Percentiles rank a stretch among this genome's conserved stretches.
Conservation (phyloP, 83 land plant species). For the Diphasiastrum complanatum region DNA sequence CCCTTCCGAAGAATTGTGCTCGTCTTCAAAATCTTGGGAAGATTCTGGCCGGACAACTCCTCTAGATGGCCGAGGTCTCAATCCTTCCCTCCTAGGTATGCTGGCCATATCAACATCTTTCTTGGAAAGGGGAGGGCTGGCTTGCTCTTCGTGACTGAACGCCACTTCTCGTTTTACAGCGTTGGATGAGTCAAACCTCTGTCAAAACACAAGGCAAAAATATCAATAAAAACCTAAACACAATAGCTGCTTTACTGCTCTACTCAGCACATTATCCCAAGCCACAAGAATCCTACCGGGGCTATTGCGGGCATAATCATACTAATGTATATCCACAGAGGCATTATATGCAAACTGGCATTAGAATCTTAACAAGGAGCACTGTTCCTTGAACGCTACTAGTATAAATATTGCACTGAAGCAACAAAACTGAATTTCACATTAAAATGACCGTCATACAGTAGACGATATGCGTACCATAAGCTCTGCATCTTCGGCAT, state of each 20-base stretch:
- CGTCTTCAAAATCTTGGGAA: conserved; percentile 57
- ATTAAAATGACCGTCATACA: neutral
- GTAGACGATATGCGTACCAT: conserved; percentile 45
- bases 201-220: neutral
- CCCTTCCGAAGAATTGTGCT: conserved; percentile 57
- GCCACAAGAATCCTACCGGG: neutral
- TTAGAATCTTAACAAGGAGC: neutral
- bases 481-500: conserved; percentile 60
- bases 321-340: neutral
- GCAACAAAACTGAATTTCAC: neutral
- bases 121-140: conserved; percentile 31
- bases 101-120: conserved; percentile 19
- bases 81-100: conserved; percentile 79
- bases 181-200: conserved; percentile 25
- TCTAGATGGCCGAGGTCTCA: conserved; percentile 66
- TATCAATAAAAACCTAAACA: neutral
- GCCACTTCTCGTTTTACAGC: conserved; percentile 29
- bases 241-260: neutral
- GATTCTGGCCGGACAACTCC: conserved; percentile 34
- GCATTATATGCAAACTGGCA: neutral
- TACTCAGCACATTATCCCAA: neutral
- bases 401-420: neutral
- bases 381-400: neutral
- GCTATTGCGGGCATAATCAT: neutral
- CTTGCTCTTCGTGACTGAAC: conserved; percentile 45